A percentile compares a stretch with the other conserved stretches of the same genome.
These are phyloP conservation scores for Umbelopsis vinacea DNA, from an alignment of 192 early-diverging fungal genomes.

Conservation along the genomic window DNA sequence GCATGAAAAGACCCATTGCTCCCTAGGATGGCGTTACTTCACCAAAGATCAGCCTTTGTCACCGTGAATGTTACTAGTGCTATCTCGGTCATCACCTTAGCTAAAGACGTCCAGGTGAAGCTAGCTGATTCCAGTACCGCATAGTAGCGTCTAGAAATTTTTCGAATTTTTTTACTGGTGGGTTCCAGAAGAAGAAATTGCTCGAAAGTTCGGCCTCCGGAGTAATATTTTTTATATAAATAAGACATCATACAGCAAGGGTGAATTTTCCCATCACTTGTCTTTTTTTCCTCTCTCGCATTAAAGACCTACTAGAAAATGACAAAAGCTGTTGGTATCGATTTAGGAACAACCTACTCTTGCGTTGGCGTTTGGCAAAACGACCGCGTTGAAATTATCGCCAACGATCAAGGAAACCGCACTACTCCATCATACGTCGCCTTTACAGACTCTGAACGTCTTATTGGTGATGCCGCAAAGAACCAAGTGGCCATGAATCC, in stretches of 20 bases:
- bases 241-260: background rate
- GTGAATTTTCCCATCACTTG: slow-evolving; percentile 7
- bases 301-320: slow-evolving; percentile 7
- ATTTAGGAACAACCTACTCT: slow-evolving; percentile 98
- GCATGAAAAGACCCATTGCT: no score
- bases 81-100: no score
- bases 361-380: slow-evolving; percentile 80
- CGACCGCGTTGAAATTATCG: slow-evolving; percentile 89
- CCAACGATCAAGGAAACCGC: slow-evolving; percentile 99
- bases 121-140: background rate
- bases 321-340: slow-evolving; percentile 86
- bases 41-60: no score
- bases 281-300: background rate
- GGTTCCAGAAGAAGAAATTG: slow-evolving; percentile 19
- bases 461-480: slow-evolving; percentile 98
- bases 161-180: background rate
- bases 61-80: no score
- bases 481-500: slow-evolving; percentile 99
- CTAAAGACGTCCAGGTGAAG: no score
- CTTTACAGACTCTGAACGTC: slow-evolving; percentile 94
- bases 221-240: slow-evolving; percentile 9
- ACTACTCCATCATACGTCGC: slow-evolving; percentile 98
- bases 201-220: background rate
- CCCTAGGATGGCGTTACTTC: no score
- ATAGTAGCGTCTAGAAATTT: background rate